Evolutionary conservation across 2,329 filamentous ascomycete genomes (phyloP), one percentile per base, ranked within the genome.

Genomic region (Pseudocercospora crystallina): DNA sequence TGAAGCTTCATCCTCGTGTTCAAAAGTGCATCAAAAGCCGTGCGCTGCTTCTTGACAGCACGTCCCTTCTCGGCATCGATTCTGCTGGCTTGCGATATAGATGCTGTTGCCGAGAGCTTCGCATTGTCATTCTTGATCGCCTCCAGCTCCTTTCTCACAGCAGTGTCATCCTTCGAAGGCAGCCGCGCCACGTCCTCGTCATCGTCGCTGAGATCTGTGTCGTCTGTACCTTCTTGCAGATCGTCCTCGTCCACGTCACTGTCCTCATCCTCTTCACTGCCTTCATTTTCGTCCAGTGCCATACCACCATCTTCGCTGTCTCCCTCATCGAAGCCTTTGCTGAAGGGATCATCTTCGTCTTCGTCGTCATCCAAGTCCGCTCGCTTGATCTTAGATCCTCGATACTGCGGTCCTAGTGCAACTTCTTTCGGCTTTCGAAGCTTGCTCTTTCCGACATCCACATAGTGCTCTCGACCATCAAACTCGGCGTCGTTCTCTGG

Each of bases 1-100:
- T 99, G 95, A 13, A 99, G 74, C 54, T 92, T 88, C 65, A 99
- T 96, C 14, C 94, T 85, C 11, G 90, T 81, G 71, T 96, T 95
- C 30, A 99, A 80, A 1, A 97, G 81, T 0, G 88, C 83, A 61
- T 97, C 92, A 65, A 96, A 99, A 0, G 86, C 83, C 55, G 85
- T 86, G 44, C 90, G 84, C 72, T 99, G 94, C 50, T 84, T 78
- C 62, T 90, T 92, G 33, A 99, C 89, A 0, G 92, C 92, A 47
- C 81, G 74, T 10, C 94, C 94, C 71, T 97, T 97, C 36, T 85
- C 82, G 4, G 87, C 83, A 66, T 97, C 94, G 46, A 83, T 83
- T 64, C 86, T 84, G 45, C 84, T 84, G 1, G 86, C 85, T 64
- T 85, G 77, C 1, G 81, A 80, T 35, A 87, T 74, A 8, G 82